A percentile compares a stretch with the other conserved stretches of the same genome.
Evolutionary conservation across 139 green algal species (phyloP).

Genomic region (Diplosphaera chodatii): DNA sequence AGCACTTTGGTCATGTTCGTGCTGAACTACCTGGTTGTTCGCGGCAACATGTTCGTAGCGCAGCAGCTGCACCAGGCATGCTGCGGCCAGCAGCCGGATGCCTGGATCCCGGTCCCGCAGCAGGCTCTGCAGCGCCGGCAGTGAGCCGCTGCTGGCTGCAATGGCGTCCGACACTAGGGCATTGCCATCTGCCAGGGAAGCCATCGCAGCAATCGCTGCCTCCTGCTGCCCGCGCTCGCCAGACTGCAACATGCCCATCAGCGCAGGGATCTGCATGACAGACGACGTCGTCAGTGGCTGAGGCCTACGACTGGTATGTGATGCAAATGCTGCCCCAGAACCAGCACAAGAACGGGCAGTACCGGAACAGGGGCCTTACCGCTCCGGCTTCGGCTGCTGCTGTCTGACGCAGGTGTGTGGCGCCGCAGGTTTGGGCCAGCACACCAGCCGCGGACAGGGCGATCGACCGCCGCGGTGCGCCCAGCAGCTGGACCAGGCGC

Average conservation of each 20-base stretch:
- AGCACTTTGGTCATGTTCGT: no score
- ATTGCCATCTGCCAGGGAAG: conserved; percentile 43
- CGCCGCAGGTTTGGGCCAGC: conserved; percentile 45
- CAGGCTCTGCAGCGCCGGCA: conserved; percentile 15
- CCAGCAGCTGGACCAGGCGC: conserved; percentile 39
- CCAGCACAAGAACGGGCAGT: no score
- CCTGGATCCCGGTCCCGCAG: conserved; percentile 27
- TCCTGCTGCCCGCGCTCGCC: conserved; percentile 14
- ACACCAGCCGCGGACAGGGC: conserved; percentile 39
- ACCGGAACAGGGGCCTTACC: no score
- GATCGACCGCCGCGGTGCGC: conserved; percentile 10
- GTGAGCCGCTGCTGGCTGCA: conserved; percentile 8
- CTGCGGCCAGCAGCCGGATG: conserved; percentile 37
- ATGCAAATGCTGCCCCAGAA: no score
- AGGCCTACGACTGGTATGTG: no score
- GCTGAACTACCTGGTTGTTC: background rate
- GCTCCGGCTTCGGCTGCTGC: conserved; percentile 15
- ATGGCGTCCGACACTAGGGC: conserved; percentile 1
- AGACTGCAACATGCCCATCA: conserved; percentile 32
- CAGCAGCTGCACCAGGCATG: conserved; percentile 43
- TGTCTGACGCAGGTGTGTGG: conserved; percentile 4
- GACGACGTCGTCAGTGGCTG: no score
- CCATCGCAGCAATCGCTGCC: conserved; percentile 47
- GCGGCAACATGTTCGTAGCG: background rate
- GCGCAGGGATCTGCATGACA: conserved; percentile 8